A percentile compares a stretch with the other conserved stretches of the same genome.
Evolutionary conservation across 495 filamentous ascomycete species (phyloP).

Genomic region (Hypoxylon cercidicola): DNA sequence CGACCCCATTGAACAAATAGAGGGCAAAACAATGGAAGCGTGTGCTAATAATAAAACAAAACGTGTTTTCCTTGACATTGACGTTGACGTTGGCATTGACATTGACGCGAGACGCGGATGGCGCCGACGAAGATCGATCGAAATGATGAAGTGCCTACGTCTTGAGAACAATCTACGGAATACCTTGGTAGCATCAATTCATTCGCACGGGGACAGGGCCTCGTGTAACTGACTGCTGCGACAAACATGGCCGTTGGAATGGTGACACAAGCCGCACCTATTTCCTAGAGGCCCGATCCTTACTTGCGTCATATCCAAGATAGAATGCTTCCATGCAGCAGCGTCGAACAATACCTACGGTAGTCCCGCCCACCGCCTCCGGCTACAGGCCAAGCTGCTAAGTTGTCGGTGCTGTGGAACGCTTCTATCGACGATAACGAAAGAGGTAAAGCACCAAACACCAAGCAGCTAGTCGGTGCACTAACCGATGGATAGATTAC

Average conservation of each 20-base stretch:
- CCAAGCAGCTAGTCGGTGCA: slow-evolving; percentile 17
- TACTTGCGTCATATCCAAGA: slow-evolving; percentile 28
- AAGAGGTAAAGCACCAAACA: not conserved
- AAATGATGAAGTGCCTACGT: slow-evolving; percentile 35
- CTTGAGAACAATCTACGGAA: not conserved
- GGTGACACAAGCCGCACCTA: slow-evolving; percentile 34
- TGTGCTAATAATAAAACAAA: slow-evolving; percentile 32
- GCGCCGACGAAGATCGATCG: slow-evolving; percentile 1
- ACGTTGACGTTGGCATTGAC: not conserved
- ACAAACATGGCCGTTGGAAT: slow-evolving; percentile 35
- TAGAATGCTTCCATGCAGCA: too few relatives aligned
- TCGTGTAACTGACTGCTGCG: slow-evolving; percentile 18
- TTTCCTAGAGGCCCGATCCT: slow-evolving; percentile 28
- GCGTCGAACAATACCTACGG: too few relatives aligned
- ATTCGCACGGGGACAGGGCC: not conserved
- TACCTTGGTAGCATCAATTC: not conserved
- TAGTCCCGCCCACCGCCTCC: too few relatives aligned
- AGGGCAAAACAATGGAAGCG: slow-evolving; percentile 9
- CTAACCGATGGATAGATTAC: slow-evolving; percentile 19
- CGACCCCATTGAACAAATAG: slow-evolving; percentile 23
- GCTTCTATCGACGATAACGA: too few relatives aligned
- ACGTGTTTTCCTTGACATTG: not conserved
- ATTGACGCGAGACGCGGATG: slow-evolving; percentile 20
- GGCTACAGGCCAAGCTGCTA: too few relatives aligned
- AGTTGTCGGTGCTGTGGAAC: too few relatives aligned